Evolutionary conservation across 2,329 filamentous ascomycete species (phyloP).

Genomic region (Penicillium sp.): DNA sequence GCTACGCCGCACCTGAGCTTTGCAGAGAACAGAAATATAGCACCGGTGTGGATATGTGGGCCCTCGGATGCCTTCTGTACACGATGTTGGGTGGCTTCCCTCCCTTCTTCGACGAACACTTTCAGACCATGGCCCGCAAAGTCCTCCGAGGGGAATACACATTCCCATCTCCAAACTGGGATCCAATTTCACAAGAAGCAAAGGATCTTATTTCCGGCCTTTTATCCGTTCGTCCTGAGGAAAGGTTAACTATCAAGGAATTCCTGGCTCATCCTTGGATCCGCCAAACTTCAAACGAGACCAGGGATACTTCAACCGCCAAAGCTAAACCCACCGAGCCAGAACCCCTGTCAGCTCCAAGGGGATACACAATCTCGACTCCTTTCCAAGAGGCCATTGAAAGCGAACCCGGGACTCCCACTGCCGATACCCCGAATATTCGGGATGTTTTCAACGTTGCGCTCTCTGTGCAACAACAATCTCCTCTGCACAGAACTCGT

Average conservation of each 20-base stretch:
- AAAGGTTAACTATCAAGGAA: not conserved
- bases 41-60: not conserved
- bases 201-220: not conserved
- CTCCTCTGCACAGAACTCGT: not conserved
- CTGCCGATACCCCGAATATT: not conserved
- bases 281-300: not conserved
- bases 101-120: not conserved
- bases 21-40: not conserved
- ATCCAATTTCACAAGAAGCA: not conserved
- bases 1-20: not conserved
- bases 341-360: not conserved
- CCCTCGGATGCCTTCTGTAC: not conserved
- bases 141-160: not conserved
- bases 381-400: not conserved
- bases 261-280: not conserved
- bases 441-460: not conserved
- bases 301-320: not conserved
- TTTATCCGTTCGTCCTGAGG: not conserved
- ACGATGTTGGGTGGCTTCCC: not conserved
- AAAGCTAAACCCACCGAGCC: not conserved
- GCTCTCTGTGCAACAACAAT: not conserved
- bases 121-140: not conserved
- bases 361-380: not conserved
- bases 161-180: not conserved
- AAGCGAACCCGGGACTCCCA: not conserved